Evolutionary conservation across 495 filamentous ascomycete genomes (phyloP).

Genomic region (Collariella sp.): DNA sequence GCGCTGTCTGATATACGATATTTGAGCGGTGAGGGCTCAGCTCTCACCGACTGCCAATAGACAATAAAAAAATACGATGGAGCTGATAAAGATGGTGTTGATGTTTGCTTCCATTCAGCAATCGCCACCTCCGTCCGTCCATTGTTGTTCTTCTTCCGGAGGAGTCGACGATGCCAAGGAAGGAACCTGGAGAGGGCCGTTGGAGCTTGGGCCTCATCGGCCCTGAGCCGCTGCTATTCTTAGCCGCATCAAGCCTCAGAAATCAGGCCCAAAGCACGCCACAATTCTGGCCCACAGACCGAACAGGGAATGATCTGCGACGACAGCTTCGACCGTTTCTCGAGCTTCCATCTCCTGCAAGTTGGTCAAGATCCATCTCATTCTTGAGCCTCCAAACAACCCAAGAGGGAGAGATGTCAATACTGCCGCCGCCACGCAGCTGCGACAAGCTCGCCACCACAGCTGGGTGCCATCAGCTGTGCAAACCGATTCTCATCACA

Average conservation of each 20-base stretch:
- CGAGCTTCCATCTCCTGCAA: no score
- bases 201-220: not conserved
- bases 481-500: no score
- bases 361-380: not conserved
- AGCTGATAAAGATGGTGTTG: not conserved
- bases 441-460: no score
- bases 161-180: no score
- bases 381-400: no score
- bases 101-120: conserved; percentile 4
- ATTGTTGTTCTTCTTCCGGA: no score
- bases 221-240: conserved; percentile 15
- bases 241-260: conserved; percentile 9
- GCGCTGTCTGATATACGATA: no score
- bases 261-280: conserved; percentile 9
- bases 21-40: not conserved
- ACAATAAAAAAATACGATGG: not conserved
- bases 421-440: no score
- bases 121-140: conserved; percentile 4
- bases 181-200: not conserved
- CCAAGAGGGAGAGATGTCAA: no score
- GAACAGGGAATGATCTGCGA: conserved; percentile 6
- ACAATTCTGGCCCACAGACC: not conserved
- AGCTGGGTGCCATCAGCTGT: no score
- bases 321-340: not conserved
- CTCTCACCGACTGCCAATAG: not conserved